Evolutionary conservation across 441 rosid genomes (phyloP).

Genomic region (Bocquillonia castaneifolia): DNA sequence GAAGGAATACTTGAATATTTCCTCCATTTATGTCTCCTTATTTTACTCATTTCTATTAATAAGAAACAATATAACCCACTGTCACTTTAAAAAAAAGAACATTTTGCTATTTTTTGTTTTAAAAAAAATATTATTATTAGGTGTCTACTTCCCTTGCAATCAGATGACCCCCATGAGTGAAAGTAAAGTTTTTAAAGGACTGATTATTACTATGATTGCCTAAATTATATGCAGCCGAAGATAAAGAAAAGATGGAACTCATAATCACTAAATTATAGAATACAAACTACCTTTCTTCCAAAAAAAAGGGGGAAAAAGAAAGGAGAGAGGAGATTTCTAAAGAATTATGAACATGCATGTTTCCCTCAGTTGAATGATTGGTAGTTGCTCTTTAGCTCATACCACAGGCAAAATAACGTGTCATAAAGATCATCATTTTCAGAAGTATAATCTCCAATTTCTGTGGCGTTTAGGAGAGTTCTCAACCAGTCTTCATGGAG

Average conservation of each 20-base stretch:
- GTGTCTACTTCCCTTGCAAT: neutral
- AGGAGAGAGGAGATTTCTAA: no score
- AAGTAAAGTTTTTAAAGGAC: no score
- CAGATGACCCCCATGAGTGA: no score
- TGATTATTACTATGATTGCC: no score
- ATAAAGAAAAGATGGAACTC: no score
- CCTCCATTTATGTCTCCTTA: constrained; percentile 29
- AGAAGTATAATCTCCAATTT: constrained; percentile 18
- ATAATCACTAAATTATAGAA: no score
- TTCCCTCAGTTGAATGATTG: constrained; percentile 12
- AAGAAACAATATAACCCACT: neutral
- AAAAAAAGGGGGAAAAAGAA: neutral
- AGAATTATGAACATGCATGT: neutral
- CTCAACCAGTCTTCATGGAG: constrained; percentile 89
- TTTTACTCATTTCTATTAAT: constrained; percentile 23
- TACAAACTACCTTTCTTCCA: neutral
- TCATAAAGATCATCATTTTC: constrained; percentile 55
- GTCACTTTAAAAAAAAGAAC: no score
- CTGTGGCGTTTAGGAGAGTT: constrained; percentile 40
- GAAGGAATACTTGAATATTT: constrained; percentile 30
- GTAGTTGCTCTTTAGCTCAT: constrained; percentile 53
- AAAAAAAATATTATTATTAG: no score
- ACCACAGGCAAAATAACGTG: constrained; percentile 81
- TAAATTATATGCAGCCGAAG: no score
- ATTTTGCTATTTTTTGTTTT: no score